Evolutionary conservation across 352 stramenopile species (phyloP).

Genomic region (Chrysophaeum taylorii): DNA sequence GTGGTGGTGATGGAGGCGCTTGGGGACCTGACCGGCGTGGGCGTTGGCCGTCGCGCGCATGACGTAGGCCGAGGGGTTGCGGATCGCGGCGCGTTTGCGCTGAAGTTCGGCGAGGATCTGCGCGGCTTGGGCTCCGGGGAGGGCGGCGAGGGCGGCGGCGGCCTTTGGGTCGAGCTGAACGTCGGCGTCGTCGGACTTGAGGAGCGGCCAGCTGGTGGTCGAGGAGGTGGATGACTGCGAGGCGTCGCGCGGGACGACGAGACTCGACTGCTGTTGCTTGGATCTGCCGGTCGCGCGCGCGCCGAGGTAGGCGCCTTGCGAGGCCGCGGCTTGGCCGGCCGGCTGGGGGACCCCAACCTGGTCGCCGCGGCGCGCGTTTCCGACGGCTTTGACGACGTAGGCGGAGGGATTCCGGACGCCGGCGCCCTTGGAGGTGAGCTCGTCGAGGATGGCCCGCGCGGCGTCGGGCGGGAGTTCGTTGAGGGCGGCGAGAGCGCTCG

Average conservation of each 20-base stretch:
- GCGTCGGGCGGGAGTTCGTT: not conserved
- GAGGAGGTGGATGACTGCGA: not conserved
- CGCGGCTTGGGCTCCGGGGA: not conserved
- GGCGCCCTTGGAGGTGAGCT: conserved; percentile 5
- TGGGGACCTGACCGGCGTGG: not conserved
- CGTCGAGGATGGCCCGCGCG: not conserved
- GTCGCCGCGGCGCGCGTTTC: not conserved
- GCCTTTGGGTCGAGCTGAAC: not conserved
- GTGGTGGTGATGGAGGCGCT: not conserved
- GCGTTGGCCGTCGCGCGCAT: conserved; percentile 7
- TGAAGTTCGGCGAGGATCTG: conserved; percentile 7
- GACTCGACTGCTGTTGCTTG: no score
- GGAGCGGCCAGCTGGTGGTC: not conserved
- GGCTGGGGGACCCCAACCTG: not conserved
- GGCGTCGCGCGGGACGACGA: no score
- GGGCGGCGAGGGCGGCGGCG: not conserved
- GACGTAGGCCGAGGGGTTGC: conserved; percentile 10
- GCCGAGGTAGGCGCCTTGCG: no score
- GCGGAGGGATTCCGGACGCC: not conserved
- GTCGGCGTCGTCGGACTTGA: no score
- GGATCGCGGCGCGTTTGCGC: not conserved
- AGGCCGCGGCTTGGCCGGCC: not conserved
- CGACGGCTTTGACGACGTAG: not conserved
- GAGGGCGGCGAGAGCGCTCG: not conserved
- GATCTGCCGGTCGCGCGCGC: no score